Evolutionary conservation across 257 asterid genomes (phyloP).

Genomic region (Gentiana dahurica): DNA sequence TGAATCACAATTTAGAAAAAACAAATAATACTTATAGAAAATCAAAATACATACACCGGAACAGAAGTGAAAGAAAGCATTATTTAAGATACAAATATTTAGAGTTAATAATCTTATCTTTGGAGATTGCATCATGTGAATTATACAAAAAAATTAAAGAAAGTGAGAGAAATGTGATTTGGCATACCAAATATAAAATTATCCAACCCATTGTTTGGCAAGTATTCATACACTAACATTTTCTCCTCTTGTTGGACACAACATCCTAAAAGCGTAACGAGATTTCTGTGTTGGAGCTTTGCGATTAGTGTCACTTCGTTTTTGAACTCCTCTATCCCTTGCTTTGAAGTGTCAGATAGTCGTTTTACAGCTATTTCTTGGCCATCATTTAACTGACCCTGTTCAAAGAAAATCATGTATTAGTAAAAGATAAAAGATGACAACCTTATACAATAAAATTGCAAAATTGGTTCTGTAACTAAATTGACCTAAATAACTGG

Average conservation of each 20-base stretch:
- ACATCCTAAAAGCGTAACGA: constrained; percentile 78
- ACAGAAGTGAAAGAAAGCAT: neutral
- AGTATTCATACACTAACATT: constrained; percentile 66
- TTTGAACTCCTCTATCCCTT: constrained; percentile 83
- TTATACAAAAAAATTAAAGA: no score
- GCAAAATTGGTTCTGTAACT: no score
- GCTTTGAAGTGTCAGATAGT: constrained; percentile 68
- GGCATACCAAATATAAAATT: constrained; percentile 57
- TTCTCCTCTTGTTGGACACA: constrained; percentile 79
- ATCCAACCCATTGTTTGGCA: constrained; percentile 88
- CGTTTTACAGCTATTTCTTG: constrained; percentile 75
- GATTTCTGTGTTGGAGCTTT: constrained; percentile 72
- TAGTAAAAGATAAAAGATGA: no score
- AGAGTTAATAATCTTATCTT: no score
- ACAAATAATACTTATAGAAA: neutral
- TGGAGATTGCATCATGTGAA: no score
- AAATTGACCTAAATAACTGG: no score
- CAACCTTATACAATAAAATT: no score
- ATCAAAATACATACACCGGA: no score
- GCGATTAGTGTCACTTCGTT: constrained; percentile 71
- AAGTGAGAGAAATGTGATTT: no score
- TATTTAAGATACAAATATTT: no score
- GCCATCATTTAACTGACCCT: constrained; percentile 62
- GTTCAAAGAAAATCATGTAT: neutral
- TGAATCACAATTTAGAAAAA: neutral